A percentile compares a stretch with the other conserved stretches of the same genome.
phyloP scores from a whole-genome alignment of 306 rosid species.

The Vigna nakashimae region DNA sequence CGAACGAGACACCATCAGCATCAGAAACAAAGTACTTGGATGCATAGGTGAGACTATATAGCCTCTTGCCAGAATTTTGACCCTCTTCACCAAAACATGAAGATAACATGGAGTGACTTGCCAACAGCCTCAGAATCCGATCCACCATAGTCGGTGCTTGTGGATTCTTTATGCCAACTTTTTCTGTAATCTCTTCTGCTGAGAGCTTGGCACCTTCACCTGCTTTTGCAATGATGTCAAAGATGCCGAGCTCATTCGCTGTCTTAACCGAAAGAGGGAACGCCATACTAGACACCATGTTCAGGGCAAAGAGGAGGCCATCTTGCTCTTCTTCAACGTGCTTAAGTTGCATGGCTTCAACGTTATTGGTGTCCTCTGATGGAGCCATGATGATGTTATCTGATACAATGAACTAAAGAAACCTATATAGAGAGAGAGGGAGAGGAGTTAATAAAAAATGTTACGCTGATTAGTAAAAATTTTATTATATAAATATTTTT shows the following conservation, averaged over 20 bases:
- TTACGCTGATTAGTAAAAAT: too few relatives aligned
- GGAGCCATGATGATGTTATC: constrained; percentile 18
- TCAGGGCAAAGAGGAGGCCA: constrained; percentile 44
- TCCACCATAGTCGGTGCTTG: constrained; percentile 61
- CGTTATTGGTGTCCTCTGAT: neutral
- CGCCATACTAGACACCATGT: constrained; percentile 10
- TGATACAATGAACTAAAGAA: too few relatives aligned
- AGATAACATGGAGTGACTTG: constrained; percentile 52
- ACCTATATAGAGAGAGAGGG: too few relatives aligned
- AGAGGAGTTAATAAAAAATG: too few relatives aligned
- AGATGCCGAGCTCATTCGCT: constrained; percentile 57
- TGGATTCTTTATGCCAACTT: constrained; percentile 48
- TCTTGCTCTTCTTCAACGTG: constrained; percentile 47
- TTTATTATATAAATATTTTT: too few relatives aligned
- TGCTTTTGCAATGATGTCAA: constrained; percentile 53
- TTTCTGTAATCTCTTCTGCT: constrained; percentile 42
- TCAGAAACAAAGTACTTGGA: constrained; percentile 46
- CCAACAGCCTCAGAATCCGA: constrained; percentile 57
- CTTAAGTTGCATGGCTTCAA: neutral
- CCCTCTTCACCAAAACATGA: constrained; percentile 43
- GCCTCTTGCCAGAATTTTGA: constrained; percentile 6
- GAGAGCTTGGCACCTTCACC: constrained; percentile 52
- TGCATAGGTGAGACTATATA: constrained; percentile 51
- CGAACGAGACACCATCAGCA: constrained; percentile 60
- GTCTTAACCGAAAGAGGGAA: constrained; percentile 47